Base-by-base conservation (phyloP, 768 basidiomycete genomes). In the Neoboletus magnificus region DNA sequence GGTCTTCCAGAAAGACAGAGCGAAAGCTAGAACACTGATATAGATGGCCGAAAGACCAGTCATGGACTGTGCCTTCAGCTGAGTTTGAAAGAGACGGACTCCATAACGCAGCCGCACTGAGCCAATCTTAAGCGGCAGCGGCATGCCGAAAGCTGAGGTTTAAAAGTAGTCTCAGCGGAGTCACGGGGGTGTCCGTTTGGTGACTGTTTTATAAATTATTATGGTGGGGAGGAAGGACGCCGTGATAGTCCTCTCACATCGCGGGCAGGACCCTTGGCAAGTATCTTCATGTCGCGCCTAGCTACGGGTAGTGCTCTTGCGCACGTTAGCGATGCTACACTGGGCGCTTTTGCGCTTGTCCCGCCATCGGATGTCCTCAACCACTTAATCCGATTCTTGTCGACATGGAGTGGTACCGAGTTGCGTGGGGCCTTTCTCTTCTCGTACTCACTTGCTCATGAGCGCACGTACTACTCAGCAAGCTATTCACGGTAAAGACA, bases 321-420 rank as follows among this genome's bases (percentile, higher is more conserved):
- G 15, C 79, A 78, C 37, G 59, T 89, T n/a, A 84, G 80, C 56
- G 87, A 91, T 70, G 44, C 73, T 8, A 76, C 86, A 22, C 71
- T 92, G 6, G 91, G 90, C 1, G 77, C 76, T 20, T 90, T 89
- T 65, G 71, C 80, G 29, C 67, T 68, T 32, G 70, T 88, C 11
- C 80, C 81, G 25, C 77, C 83, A 1, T 87, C 86, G 8, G 77
- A 84, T 58, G 82, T 79, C 6, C 68, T 93, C 42, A 79, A 91
- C 63, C 90, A 91, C 69, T 76, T 90, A 10, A 78, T 90, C 37
- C 77, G 88, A 64, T 91, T 83, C 66, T 75, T 93, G 50, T 84
- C 86, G 52, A 89, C 90, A 63, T 92, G 89, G 88, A 86, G 83
- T 68, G 91, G 91, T 27, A 90, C 82, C 82, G 91, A 93, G 91